Base-by-base conservation (phyloP, 169 alveolate genomes). In the Cyclospora cayetanensis region DNA sequence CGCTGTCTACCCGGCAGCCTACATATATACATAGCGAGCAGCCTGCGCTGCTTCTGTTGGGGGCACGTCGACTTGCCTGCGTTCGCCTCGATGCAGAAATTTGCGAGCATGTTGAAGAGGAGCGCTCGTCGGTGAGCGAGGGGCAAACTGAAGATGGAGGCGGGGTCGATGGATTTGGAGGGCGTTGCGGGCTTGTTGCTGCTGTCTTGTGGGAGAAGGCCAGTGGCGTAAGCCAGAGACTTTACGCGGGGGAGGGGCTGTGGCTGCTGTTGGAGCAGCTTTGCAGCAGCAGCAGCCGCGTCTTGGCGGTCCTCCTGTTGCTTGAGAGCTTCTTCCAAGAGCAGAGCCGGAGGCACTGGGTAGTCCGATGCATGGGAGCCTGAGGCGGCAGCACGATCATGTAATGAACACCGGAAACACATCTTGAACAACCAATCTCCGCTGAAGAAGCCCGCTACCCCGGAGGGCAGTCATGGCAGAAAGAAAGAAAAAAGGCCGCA, bases 31-130 rank as follows among this genome's bases (percentile, higher is more conserved):
- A n/a, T n/a, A n/a, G n/a, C n/a, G n/a, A 60, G 72, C 72, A 1
- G 72, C 72, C 0, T 22, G 20, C 34, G 63, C 84, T 25, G 35
- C 84, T 39, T 27, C 60, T 20, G 60, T n/a, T 68, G 15, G 22
- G 31, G 50, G 50, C 1, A 0, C 37, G 22, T 11, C 11, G 35
- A 0, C 46, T 46, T 31, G 39, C 90, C 90, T 25, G 63, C 90
- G 27, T 18, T n/a, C 37, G 63, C 25, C 18, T 82, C 90, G 79
- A 82, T 3, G 60, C 90, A 82, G 90, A 82, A 82, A 60, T 39
- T 27, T n/a, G 76, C 37, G 27, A 82, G 90, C 90, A 82, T 82
- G 77, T 82, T 82, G 90, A 46, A 55, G 18, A 82, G 90, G 15
- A 82, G 68, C 29, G 29, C 20, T 77, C 63, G 31, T 27, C 77